Evolutionary conservation across 139 green algal genomes (phyloP), one percentile per base, ranked within the genome.

Genomic region (Chlorella sorokiniana): DNA sequence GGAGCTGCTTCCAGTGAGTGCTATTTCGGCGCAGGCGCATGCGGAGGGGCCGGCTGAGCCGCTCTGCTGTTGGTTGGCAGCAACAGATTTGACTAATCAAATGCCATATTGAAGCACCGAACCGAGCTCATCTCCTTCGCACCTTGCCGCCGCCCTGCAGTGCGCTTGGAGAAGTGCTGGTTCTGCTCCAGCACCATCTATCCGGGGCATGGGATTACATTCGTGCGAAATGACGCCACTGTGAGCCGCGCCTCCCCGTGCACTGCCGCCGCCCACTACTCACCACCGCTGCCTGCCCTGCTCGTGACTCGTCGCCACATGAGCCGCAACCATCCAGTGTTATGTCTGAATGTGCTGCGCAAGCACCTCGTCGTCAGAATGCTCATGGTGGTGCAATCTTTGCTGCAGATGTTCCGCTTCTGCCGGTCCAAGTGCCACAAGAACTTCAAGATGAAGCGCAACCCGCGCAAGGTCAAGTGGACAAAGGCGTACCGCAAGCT

Each of bases 401-500:
- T 42, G 18, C 45, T 83, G 69, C 88, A 96, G 91, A 84, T 96
- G 6, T 99, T 99, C 88, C 88, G 89, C 10, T 99, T 99, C 81
- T 99, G 97, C 88, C 89, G 97, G 23, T 95, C 88, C 69, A 99
- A 99, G 75, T 99, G 97, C 90, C 96, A 99, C 88, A 98, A 97
- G 69, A 99, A 99, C 91, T 99, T 99, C 88, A 99, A 99, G 90
- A 98, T 99, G 96, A 99, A 99, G 92, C 92, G 97, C 33, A 99
- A 99, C 79, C 97, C 97, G 2, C 87, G 97, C 27, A 99, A 99
- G 87, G 93, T 98, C 27, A 91, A 92, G 48, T 99, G 96, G 96
- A 99, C 96, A 16, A 99, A 99, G 86, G 96, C 96, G 0, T 98
- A 98, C 88, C 88, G 97, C 33, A 97, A 96, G 84, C 84, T 97